Base-by-base conservation (phyloP, 305 asterid genomes). In the Ajuga reptans region DNA sequence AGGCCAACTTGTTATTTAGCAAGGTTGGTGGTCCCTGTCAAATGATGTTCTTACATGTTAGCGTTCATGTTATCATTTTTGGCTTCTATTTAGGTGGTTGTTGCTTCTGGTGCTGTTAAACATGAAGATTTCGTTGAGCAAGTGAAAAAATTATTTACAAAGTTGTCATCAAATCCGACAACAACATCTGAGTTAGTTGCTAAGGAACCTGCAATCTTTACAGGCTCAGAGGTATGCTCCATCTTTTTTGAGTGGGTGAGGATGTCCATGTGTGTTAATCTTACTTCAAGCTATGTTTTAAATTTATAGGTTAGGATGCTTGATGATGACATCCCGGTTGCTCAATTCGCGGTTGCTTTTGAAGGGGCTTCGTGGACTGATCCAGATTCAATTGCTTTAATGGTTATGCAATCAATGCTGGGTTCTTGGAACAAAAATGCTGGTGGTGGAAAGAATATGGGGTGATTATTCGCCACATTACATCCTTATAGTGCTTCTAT, bases 391-490 rank as follows among this genome's bases (percentile, higher is more conserved):
- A 64, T 86, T 80, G 86, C 87, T 41, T 80, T 86, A 64, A 86
- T 86, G 88, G 90, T 84, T 53, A 86, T 86, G 81, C 89, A 86
- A 72, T 79, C 88, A 1, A 80, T 86, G 86, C 75, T 86, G 77
- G 92, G 92, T 68, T 79, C 92, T 60, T 93, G 99, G 97, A 86
- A 81, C 67, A 91, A 89, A 75, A 84, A 45, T 83, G 88, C 84
- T 9, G 84, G 88, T 60, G 95, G 91, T 9, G 98, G 97, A 71
- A 89, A 86, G 80, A 96, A 94, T 78, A 85, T 83, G 90, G 96
- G 97, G 96, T 94, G 70, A 72, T 84, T 76, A 55, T 65, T 43
- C 6, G 5, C 58, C 33, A 8, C 67, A 29, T 15, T 36, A 45
- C 16, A 4, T 73, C 11, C 9, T 39, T 14, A 6, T 43, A 36